Base-by-base conservation (phyloP, 2,329 filamentous ascomycete genomes). In the Pseudogymnoascus sp. region DNA sequence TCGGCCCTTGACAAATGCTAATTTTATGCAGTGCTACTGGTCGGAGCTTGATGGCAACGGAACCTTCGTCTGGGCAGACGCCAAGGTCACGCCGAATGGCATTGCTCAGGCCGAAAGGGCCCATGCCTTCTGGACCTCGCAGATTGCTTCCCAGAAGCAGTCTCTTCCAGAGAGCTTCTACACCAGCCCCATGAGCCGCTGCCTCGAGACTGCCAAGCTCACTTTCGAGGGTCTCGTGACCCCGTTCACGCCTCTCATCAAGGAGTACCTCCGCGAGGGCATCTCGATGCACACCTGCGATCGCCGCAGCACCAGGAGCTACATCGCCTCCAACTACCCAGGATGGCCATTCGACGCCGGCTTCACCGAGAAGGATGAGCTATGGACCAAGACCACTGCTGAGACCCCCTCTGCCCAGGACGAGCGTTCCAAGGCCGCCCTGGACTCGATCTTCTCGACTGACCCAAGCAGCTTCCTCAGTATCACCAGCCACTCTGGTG, bases 271-370 rank as follows among this genome's bases (percentile, higher is more conserved):
- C 66, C 80, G 88, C 31, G 88, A 90, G 72, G 82, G 83, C 1
- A 83, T 90, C 62, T 85, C 81, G 61, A 82, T 85, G 43, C 88
- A 89, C 70, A 89, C 87, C 0, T 91, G 88, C 71, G 85, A 90
- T 73, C 79, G 82, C 31, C 79, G 88, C 8, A 81, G 80, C 21
- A 81, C 74, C 67, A 81, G 78, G 68, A 78, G 80, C 0, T 78
- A 79, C 63, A 85, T 90, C 65, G 73, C 75, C 14, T 65, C 74
- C 2, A 75, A 78, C 3, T 83, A 84, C 59, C 85, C 84, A 0
- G 55, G 61, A 1, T 87, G 81, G 69, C 68, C 67, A 4, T 83
- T 90, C 59, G 88, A 90, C 72, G 71, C 74, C 1, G 84, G 83
- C 0, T 89, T 91, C 68, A 71, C 78, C 0, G 86, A 90, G 70